Conservation (phyloP, 305 asterid genomes). For the Striga hermonthica region DNA sequence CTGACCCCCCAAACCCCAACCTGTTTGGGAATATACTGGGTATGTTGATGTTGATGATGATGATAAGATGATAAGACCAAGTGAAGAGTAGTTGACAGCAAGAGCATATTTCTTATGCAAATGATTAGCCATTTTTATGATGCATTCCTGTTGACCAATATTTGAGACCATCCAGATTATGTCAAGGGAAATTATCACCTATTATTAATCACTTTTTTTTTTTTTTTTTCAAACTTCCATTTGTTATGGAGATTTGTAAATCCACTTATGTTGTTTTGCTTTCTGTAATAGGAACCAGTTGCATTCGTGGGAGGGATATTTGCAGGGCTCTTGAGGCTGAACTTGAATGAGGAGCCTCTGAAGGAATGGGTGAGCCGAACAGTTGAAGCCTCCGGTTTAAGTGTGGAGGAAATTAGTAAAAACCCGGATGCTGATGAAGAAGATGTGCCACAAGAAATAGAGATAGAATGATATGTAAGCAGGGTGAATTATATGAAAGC, state of each 20-base stretch:
- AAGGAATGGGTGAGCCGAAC: conserved; percentile 79
- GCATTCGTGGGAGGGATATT: conserved; percentile 84
- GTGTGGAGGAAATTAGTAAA: conserved; percentile 40
- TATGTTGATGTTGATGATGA: no score
- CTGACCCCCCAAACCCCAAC: no score
- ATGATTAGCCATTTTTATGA: background rate
- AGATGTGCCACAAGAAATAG: conserved; percentile 54
- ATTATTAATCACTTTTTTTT: no score
- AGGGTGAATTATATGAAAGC: background rate
- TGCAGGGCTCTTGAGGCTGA: conserved; percentile 87
- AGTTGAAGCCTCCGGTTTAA: conserved; percentile 67
- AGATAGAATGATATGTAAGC: conserved; percentile 49
- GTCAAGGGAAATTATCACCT: background rate
- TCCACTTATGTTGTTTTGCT: background rate
- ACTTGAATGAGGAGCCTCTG: conserved; percentile 76
- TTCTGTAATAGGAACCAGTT: conserved; percentile 61
- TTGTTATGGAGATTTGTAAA: background rate
- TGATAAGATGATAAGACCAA: no score
- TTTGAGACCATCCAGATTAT: background rate
- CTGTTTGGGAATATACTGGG: no score
- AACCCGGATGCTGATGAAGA: conserved; percentile 33
- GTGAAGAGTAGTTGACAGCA: background rate
- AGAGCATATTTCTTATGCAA: background rate
- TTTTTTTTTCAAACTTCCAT: no score
- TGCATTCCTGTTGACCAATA: background rate